Conservation (phyloP, 208 protist genomes). For the Crithidia sp. region DNA sequence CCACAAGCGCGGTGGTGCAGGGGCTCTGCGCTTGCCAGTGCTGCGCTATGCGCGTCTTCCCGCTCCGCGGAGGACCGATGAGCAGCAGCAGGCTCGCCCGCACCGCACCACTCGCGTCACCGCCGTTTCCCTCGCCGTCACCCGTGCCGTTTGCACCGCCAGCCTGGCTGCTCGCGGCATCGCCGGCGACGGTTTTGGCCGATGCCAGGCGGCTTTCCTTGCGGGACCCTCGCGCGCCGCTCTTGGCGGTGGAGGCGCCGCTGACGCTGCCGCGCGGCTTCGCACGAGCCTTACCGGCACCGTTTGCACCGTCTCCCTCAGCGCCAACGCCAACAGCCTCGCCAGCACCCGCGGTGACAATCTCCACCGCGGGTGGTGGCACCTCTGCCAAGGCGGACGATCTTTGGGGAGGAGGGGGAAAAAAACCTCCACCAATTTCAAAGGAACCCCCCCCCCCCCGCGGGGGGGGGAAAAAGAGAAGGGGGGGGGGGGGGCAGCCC, state of each 20-base stretch:
- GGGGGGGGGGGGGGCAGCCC: too few species aligned
- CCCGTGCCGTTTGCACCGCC: not conserved
- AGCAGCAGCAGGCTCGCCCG: slow-evolving; percentile 57
- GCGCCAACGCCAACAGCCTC: not conserved
- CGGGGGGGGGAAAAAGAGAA: too few species aligned
- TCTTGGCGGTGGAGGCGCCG: not conserved
- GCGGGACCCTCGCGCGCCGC: slow-evolving; percentile 7
- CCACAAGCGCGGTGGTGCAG: slow-evolving; percentile 33
- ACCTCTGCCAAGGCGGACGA: slow-evolving; percentile 17
- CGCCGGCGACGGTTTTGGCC: not conserved
- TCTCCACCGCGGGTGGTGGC: slow-evolving; percentile 1
- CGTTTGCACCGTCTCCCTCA: not conserved
- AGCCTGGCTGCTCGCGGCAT: not conserved
- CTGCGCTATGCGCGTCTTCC: slow-evolving; percentile 71
- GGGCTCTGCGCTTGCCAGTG: slow-evolving; percentile 34
- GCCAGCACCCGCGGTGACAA: not conserved
- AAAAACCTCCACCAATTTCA: too few species aligned
- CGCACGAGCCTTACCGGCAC: not conserved
- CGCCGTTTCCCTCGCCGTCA: not conserved
- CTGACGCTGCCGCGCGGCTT: slow-evolving; percentile 9
- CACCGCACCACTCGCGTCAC: not conserved
- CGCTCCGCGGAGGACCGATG: slow-evolving; percentile 76
- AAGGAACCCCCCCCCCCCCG: too few species aligned
- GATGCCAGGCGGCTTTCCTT: slow-evolving; percentile 15
- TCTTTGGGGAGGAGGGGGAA: too few species aligned